Evolutionary conservation across 768 basidiomycete species (phyloP), one percentile per base, ranked within the genome.

Genomic region (Psilocybe cyanescens): DNA sequence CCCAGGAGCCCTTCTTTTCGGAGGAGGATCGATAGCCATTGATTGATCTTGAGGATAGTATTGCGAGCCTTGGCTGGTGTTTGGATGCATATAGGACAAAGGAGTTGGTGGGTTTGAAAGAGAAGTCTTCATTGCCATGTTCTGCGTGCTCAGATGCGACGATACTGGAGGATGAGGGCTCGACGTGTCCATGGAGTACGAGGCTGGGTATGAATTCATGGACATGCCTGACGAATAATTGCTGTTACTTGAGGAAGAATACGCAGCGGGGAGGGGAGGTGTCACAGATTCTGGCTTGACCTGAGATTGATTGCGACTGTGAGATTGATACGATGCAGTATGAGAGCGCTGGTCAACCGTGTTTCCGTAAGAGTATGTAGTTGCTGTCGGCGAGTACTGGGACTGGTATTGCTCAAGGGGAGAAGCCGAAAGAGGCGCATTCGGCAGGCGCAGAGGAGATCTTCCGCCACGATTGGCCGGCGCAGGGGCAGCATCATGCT

Each of bases 401-500:
- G 83, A 72, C 75, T 90, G 90, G 61, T 91, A 92, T 31, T 87
- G 86, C 73, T 92, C 90, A 66, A 91, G 79, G 48, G 88, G 78
- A n/a, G 75, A 67, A 57, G 80, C 70, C 48, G 81, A 79, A 60
- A 70, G 77, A 47, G 81, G 75, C 12, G 79, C 75, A 65, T 83
- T 84, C 60, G 77, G 77, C 24, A 81, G 70, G 53, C 89, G 83
- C 65, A 89, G 81, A 47, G 91, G 90, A 17, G 90, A 91, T 64
- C 88, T 83, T 57, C 75, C 75, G 16, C 80, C 79, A 59, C 82
- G 83, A 65, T 78, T 74, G 49, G 83, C 77, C 19, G 67, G 59
- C 30, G 65, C 47, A 50, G 71, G 79, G 50, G 72, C 82, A 44
- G 78, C 65, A 67, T 87, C 87, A 67, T 67, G 69, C 52, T 83